Evolutionary conservation across 2,329 filamentous ascomycete genomes (phyloP).

Genomic region (Sporothrix mexicana): DNA sequence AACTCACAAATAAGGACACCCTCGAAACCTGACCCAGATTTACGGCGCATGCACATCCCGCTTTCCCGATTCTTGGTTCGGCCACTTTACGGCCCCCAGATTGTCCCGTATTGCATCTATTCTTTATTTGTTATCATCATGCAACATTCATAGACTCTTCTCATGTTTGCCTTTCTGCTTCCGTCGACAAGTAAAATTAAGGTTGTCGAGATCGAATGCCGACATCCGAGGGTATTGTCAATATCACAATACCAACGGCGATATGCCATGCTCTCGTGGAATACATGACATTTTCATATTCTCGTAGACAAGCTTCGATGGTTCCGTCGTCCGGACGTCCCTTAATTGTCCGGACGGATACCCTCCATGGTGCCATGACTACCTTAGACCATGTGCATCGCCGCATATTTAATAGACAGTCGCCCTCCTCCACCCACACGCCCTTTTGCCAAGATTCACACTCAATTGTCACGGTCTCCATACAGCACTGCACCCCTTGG

Average conservation of each 20-base stretch:
- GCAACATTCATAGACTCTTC: neutral
- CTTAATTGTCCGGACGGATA: neutral
- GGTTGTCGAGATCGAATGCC: neutral
- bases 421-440: neutral
- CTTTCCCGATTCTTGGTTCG: slow-evolving; percentile 10
- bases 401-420: neutral
- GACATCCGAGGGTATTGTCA: neutral
- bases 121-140: neutral
- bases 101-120: neutral
- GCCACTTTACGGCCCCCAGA: neutral
- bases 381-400: neutral
- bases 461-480: neutral
- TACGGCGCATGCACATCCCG: neutral
- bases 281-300: neutral
- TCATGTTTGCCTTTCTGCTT: neutral
- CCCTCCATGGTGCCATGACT: neutral
- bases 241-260: neutral
- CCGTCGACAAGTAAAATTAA: neutral
- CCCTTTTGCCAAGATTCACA: neutral
- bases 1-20: neutral
- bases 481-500: no score
- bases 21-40: neutral
- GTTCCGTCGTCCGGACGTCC: neutral
- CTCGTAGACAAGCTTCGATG: neutral
- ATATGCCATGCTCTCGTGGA: neutral